phyloP scores from a whole-genome alignment of 805 yeast genomes.

The Wickerhamiella siamensis region DNA sequence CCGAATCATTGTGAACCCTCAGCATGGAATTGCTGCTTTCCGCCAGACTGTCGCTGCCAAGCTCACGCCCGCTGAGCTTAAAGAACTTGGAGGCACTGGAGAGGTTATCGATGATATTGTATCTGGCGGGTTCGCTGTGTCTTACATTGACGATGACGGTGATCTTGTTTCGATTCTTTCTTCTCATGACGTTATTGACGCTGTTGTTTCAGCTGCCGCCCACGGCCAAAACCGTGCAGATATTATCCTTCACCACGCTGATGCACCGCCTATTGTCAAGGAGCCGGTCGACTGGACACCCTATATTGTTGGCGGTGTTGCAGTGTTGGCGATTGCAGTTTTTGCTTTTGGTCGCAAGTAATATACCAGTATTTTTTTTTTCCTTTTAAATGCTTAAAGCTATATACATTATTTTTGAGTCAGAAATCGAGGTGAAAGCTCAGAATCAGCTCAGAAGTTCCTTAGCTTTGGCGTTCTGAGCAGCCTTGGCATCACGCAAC shows the following conservation, averaged over 20 bases:
- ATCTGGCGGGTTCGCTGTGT: constrained; percentile 40
- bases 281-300: not conserved
- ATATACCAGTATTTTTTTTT: not conserved
- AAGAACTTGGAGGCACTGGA: constrained; percentile 26
- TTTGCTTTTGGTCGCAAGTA: constrained; percentile 5
- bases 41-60: constrained; percentile 30
- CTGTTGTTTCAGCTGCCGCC: constrained; percentile 42
- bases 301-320: constrained; percentile 6
- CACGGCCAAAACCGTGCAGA: constrained; percentile 50
- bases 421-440: not conserved
- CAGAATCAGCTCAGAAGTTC: constrained; percentile 12
- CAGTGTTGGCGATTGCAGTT: constrained; percentile 4
- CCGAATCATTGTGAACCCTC: constrained; percentile 45
- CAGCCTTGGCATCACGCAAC: constrained; percentile 31
- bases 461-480: constrained; percentile 20
- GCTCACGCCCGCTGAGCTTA: constrained; percentile 27
- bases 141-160: constrained; percentile 73
- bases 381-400: not conserved
- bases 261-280: constrained; percentile 19
- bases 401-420: not conserved
- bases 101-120: constrained; percentile 13
- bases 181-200: constrained; percentile 58
- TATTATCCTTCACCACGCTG: constrained; percentile 54
- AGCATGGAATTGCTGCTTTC: constrained; percentile 39
- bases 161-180: constrained; percentile 67